Conservation (phyloP, 2,329 filamentous ascomycete genomes). For the Cordyceps pruinosa region DNA sequence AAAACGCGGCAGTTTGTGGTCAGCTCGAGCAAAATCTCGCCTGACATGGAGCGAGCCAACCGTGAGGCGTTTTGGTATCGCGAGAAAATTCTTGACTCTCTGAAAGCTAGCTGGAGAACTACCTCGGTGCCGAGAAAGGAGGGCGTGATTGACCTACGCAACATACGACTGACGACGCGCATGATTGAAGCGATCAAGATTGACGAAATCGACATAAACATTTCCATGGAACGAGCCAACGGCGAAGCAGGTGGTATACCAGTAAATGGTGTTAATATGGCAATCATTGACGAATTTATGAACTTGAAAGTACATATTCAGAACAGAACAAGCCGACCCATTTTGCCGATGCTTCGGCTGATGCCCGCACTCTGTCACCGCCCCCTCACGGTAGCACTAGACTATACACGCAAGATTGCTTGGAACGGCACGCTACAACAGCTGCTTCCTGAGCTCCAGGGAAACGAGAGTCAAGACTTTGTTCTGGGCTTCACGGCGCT, state of each 20-base stretch:
- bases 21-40: constrained; percentile 68
- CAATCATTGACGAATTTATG: constrained; percentile 50
- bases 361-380: constrained; percentile 72
- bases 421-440: constrained; percentile 83
- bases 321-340: constrained; percentile 62
- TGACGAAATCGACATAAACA: constrained; percentile 66
- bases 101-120: constrained; percentile 67
- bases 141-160: constrained; percentile 70
- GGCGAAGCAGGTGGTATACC: constrained; percentile 9
- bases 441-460: constrained; percentile 55
- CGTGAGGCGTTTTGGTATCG: constrained; percentile 90
- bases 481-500: constrained; percentile 66
- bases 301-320: constrained; percentile 63
- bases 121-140: constrained; percentile 42
- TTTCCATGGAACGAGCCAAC: constrained; percentile 41
- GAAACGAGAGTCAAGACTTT: constrained; percentile 52
- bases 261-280: constrained; percentile 16
- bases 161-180: constrained; percentile 62
- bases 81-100: constrained; percentile 65
- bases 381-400: constrained; percentile 64
- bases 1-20: constrained; percentile 92
- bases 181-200: constrained; percentile 82
- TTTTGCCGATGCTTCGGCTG: constrained; percentile 67
- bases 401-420: constrained; percentile 72
- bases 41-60: constrained; percentile 68